These are phyloP conservation scores for Luvunga scandens DNA, from an alignment of 345 rosid genomes.

Conservation along the genomic window DNA sequence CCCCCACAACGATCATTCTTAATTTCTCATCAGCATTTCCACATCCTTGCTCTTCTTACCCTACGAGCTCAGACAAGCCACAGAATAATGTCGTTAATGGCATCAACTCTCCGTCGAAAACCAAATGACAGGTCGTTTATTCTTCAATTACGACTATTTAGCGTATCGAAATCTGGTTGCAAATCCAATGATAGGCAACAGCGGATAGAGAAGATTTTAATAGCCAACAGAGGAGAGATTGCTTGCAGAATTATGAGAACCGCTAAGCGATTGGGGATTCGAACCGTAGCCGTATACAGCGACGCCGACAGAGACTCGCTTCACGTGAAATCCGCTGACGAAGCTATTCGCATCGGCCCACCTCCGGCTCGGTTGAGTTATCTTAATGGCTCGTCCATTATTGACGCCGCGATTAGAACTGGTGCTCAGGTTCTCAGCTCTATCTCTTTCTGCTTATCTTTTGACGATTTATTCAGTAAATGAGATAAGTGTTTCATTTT, in stretches of 20 bases:
- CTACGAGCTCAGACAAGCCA: too few relatives aligned
- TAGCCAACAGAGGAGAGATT: conserved; percentile 84
- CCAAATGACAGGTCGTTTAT: conserved; percentile 27
- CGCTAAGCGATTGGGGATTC: conserved; percentile 73
- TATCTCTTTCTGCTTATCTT: neutral
- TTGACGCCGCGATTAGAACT: conserved; percentile 72
- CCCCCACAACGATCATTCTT: too few relatives aligned
- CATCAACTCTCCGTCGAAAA: conserved; percentile 52
- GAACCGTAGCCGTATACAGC: conserved; percentile 85
- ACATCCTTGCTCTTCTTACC: neutral
- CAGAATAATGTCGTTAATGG: conserved; percentile 46
- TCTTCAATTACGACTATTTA: conserved; percentile 31
- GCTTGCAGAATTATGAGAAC: conserved; percentile 86
- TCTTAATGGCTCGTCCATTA: conserved; percentile 52
- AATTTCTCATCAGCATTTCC: neutral
- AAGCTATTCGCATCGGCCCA: conserved; percentile 77
- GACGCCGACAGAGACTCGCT: conserved; percentile 80
- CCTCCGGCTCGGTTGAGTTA: conserved; percentile 86
- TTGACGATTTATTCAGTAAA: neutral
- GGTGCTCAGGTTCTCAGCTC: conserved; percentile 68
- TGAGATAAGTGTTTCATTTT: neutral
- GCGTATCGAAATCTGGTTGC: conserved; percentile 16
- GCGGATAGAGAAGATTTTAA: conserved; percentile 71
- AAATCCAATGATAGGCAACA: conserved; percentile 18
- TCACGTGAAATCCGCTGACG: conserved; percentile 87